These are phyloP conservation scores for Suhomyces bribrorum DNA, from an alignment of 1,139 yeast genomes.

Conservation along the genomic window DNA sequence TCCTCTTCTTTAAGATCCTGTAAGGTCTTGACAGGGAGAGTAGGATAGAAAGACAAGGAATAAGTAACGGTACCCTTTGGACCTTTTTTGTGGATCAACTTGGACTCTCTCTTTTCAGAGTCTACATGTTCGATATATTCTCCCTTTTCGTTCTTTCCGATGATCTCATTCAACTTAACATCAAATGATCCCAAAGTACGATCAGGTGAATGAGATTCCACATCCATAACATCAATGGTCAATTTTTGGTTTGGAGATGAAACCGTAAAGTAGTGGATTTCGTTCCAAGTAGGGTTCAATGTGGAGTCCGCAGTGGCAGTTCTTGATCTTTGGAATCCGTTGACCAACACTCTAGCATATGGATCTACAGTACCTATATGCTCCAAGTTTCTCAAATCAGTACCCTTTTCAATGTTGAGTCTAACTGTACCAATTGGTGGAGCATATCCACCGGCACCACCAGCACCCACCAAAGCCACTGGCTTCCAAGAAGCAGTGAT, in stretches of 20 bases:
- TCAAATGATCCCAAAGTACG: conserved; percentile 84
- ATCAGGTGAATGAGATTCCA: conserved; percentile 73
- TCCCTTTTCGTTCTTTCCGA: conserved; percentile 67
- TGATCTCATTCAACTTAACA: conserved; percentile 63
- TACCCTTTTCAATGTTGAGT: conserved; percentile 68
- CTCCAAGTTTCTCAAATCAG: conserved; percentile 78
- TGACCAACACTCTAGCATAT: conserved; percentile 75
- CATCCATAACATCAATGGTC: conserved; percentile 90
- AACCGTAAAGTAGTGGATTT: conserved; percentile 76
- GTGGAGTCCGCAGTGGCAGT: conserved; percentile 71
- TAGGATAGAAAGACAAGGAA: conserved; percentile 78
- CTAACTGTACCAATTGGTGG: conserved; percentile 94
- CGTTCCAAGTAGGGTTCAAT: conserved; percentile 83
- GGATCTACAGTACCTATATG: conserved; percentile 92
- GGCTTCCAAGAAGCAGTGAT: conserved; percentile 83
- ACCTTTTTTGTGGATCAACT: conserved; percentile 69
- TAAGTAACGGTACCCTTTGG: conserved; percentile 80
- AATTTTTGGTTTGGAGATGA: conserved; percentile 79
- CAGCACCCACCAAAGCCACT: conserved; percentile 64
- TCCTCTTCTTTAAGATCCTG: conserved; percentile 65
- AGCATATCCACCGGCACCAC: conserved; percentile 76
- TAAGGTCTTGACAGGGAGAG: conserved; percentile 72
- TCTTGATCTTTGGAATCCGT: conserved; percentile 75
- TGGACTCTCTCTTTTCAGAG: conserved; percentile 56
- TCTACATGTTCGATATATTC: conserved; percentile 63